phyloP scores from a whole-genome alignment of 129 eudicot species.

The Glebionis coronaria region DNA sequence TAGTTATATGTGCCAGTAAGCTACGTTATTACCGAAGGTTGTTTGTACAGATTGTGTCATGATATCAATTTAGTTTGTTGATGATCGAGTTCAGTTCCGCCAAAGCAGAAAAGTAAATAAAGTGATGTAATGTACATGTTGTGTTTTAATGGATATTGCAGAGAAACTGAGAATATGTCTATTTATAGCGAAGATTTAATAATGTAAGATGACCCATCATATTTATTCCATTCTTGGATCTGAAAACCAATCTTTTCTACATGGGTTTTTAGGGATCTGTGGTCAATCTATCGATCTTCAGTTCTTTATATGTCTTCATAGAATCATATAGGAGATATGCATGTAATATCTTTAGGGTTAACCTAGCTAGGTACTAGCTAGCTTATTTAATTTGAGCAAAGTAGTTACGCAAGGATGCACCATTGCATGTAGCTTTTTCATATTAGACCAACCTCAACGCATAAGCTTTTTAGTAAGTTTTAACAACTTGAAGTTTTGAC shows the following conservation, averaged over 20 bases:
- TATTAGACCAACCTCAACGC: no score
- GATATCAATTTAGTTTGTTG: conserved; percentile 23
- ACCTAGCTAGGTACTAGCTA: no score
- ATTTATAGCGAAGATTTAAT: conserved; percentile 40
- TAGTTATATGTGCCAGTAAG: not conserved
- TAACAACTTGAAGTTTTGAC: no score
- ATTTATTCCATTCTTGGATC: conserved; percentile 22
- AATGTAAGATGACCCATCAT: conserved; percentile 40
- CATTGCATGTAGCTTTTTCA: no score
- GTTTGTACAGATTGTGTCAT: conserved; percentile 30
- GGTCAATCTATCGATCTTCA: conserved; percentile 10
- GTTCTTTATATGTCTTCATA: conserved; percentile 23
- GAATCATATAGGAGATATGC: not conserved
- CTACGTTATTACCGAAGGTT: conserved; percentile 47
- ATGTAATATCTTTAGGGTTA: no score
- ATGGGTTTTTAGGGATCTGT: conserved; percentile 34
- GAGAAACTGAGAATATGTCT: conserved; percentile 36
- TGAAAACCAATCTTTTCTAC: conserved; percentile 29
- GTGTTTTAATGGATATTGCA: conserved; percentile 37
- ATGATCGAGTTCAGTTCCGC: conserved; percentile 4
- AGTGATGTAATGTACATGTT: conserved; percentile 31
- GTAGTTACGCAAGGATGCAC: no score
- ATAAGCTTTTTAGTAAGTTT: no score
- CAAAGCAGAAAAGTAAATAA: conserved; percentile 11
- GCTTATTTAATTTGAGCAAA: no score